These are phyloP conservation scores for Talaromyces funiculosus DNA, from an alignment of 2,329 filamentous ascomycete species.

Conservation along the genomic window DNA sequence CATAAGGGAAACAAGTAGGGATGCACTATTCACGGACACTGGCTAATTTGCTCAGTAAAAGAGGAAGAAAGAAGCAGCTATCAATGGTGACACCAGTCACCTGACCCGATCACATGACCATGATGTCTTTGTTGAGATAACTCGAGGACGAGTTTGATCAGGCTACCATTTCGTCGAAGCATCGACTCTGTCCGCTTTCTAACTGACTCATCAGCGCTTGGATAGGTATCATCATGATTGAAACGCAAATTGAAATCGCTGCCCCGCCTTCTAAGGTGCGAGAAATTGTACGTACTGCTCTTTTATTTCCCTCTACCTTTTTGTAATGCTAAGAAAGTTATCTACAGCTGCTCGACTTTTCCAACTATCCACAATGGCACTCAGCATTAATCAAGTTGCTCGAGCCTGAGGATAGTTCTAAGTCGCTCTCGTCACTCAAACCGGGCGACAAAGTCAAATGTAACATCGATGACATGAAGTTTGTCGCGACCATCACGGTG, in stretches of 20 bases:
- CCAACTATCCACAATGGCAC: slow-evolving; percentile 23
- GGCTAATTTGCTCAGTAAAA: too few relatives aligned
- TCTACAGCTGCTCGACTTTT: slow-evolving; percentile 22
- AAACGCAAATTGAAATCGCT: slow-evolving; percentile 22
- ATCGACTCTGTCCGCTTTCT: slow-evolving; percentile 12
- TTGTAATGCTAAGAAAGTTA: not conserved
- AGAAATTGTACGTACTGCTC: slow-evolving; percentile 20
- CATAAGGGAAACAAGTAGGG: not conserved
- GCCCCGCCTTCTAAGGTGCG: slow-evolving; percentile 23
- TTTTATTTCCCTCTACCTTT: not conserved
- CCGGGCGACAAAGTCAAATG: slow-evolving; percentile 16
- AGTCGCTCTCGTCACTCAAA: slow-evolving; percentile 15
- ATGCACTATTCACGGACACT: too few relatives aligned
- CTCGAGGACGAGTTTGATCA: not conserved
- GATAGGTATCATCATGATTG: slow-evolving; percentile 12
- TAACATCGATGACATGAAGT: slow-evolving; percentile 18
- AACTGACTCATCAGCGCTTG: not conserved
- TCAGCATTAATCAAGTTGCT: slow-evolving; percentile 21
- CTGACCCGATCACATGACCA: too few relatives aligned
- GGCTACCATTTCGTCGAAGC: not conserved
- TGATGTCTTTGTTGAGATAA: too few relatives aligned
- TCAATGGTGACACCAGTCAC: too few relatives aligned
- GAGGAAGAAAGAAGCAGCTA: too few relatives aligned
- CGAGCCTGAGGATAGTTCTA: slow-evolving; percentile 17
- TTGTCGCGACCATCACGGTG: slow-evolving; percentile 19